Evolutionary conservation across 2,329 filamentous ascomycete species (phyloP).

Genomic region (Exophiala viscosa): DNA sequence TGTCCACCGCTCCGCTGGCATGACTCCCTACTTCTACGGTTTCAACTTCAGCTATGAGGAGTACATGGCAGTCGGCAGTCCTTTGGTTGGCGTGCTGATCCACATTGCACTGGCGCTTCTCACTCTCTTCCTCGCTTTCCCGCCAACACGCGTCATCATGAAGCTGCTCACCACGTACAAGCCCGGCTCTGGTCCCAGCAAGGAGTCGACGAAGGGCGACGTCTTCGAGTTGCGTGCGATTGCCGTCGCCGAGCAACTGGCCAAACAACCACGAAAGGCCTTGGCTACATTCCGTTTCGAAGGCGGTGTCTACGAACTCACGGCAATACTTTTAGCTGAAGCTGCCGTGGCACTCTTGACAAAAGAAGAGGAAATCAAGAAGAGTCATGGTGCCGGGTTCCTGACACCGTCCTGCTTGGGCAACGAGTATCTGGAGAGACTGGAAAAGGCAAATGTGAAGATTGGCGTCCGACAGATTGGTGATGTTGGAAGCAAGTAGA

Average conservation of each 20-base stretch:
- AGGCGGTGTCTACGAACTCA: constrained; percentile 43
- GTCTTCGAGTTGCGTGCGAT: constrained; percentile 44
- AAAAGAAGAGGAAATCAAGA: constrained; percentile 38
- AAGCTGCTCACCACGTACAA: constrained; percentile 43
- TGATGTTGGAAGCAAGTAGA: constrained; percentile 27
- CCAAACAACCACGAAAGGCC: constrained; percentile 36
- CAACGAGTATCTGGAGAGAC: constrained; percentile 43
- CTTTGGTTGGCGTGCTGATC: constrained; percentile 46
- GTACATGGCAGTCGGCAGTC: constrained; percentile 52
- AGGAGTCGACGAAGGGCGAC: constrained; percentile 41
- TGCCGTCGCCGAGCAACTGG: constrained; percentile 40
- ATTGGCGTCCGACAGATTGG: constrained; percentile 35
- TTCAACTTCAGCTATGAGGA: constrained; percentile 56
- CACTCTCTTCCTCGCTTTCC: constrained; percentile 46
- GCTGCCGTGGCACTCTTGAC: constrained; percentile 43
- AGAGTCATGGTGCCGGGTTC: constrained; percentile 43
- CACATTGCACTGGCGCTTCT: constrained; percentile 48
- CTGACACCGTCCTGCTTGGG: constrained; percentile 49
- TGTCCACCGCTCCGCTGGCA: constrained; percentile 58
- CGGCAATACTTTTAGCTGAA: constrained; percentile 42
- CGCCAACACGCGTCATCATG: constrained; percentile 52
- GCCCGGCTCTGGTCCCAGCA: constrained; percentile 50
- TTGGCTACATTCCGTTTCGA: constrained; percentile 41
- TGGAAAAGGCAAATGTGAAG: constrained; percentile 42
- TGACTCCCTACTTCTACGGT: constrained; percentile 57